Conservation (phyloP, 2,329 filamentous ascomycete genomes). For the Aureobasidium subglaciale region DNA sequence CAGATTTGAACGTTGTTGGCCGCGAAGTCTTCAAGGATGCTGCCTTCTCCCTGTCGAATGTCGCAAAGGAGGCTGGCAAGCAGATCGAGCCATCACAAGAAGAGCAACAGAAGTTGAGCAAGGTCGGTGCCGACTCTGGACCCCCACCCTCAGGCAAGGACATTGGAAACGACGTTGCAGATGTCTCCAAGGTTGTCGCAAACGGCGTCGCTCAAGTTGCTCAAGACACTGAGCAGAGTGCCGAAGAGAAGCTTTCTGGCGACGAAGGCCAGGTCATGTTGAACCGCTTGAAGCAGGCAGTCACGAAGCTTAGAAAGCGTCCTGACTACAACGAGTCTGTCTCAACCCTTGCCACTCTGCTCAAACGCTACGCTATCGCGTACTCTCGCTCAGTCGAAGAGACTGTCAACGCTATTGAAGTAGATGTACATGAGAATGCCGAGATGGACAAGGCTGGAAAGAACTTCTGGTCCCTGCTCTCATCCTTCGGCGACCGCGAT, state of each 20-base stretch:
- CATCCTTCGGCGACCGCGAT: slow-evolving; percentile 66
- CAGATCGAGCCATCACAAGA: slow-evolving; percentile 61
- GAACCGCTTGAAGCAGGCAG: slow-evolving; percentile 66
- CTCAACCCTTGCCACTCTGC: slow-evolving; percentile 64
- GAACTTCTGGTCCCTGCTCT: slow-evolving; percentile 75
- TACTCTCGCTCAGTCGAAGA: slow-evolving; percentile 70
- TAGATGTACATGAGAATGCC: slow-evolving; percentile 65
- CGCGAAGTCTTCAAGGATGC: slow-evolving; percentile 83
- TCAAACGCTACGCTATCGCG: slow-evolving; percentile 68
- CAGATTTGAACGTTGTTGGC: slow-evolving; percentile 70
- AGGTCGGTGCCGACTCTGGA: slow-evolving; percentile 44
- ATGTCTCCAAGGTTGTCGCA: slow-evolving; percentile 40
- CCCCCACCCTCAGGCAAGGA: slow-evolving; percentile 53
- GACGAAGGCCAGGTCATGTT: slow-evolving; percentile 67
- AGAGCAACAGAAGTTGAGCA: slow-evolving; percentile 50
- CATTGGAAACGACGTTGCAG: slow-evolving; percentile 44
- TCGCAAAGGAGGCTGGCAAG: slow-evolving; percentile 67
- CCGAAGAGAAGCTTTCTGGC: slow-evolving; percentile 65
- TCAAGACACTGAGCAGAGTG: slow-evolving; percentile 59
- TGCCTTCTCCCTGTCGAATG: slow-evolving; percentile 68
- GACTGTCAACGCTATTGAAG: slow-evolving; percentile 57
- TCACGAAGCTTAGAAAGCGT: slow-evolving; percentile 66
- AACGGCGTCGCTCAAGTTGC: slow-evolving; percentile 40
- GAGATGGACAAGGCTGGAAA: slow-evolving; percentile 68
- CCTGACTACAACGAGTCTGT: slow-evolving; percentile 83